Evolutionary conservation across 2,329 filamentous ascomycete genomes (phyloP).

Genomic region (Stagonosporopsis vannaccii): DNA sequence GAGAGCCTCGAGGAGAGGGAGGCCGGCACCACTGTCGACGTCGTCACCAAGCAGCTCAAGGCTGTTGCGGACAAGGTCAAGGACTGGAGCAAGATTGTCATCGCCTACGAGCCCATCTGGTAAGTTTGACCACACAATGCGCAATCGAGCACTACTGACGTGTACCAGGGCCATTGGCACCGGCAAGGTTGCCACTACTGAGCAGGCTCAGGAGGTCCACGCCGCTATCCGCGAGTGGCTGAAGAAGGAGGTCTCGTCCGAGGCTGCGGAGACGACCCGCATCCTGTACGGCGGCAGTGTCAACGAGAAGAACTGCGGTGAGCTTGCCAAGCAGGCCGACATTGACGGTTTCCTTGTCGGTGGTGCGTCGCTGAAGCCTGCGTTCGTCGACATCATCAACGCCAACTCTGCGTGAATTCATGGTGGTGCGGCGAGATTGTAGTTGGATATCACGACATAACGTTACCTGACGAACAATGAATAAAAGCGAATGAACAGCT

Average conservation of each 20-base stretch:
- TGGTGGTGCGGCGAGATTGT: conserved; percentile 49
- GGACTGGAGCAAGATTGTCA: conserved; percentile 93
- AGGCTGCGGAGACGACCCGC: conserved; percentile 84
- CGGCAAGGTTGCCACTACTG: conserved; percentile 62
- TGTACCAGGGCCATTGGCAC: conserved; percentile 74
- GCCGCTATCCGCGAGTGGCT: conserved; percentile 91
- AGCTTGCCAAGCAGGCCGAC: conserved; percentile 89
- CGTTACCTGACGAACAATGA: conserved; percentile 17
- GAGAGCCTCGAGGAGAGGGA: conserved; percentile 95
- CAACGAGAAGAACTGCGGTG: conserved; percentile 96
- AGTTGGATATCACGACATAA: conserved; percentile 25
- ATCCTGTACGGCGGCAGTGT: conserved; percentile 98
- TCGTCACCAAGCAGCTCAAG: conserved; percentile 84
- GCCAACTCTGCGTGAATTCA: conserved; percentile 54
- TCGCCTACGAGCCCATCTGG: conserved; percentile 99
- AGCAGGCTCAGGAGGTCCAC: conserved; percentile 56
- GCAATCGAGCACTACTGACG: conserved; percentile 20
- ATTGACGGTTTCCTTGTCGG: conserved; percentile 99
- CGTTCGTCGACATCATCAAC: conserved; percentile 79
- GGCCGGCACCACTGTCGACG: conserved; percentile 81
- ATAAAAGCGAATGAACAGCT: conserved; percentile 8
- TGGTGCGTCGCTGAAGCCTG: conserved; percentile 95
- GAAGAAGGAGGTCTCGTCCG: conserved; percentile 72
- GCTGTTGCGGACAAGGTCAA: conserved; percentile 79
- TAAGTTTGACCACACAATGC: conserved; percentile 50